A percentile compares a stretch with the other conserved stretches of the same genome.
Evolutionary conservation across 179 eudicot species (phyloP).

Genomic region (Beta lomatogona): DNA sequence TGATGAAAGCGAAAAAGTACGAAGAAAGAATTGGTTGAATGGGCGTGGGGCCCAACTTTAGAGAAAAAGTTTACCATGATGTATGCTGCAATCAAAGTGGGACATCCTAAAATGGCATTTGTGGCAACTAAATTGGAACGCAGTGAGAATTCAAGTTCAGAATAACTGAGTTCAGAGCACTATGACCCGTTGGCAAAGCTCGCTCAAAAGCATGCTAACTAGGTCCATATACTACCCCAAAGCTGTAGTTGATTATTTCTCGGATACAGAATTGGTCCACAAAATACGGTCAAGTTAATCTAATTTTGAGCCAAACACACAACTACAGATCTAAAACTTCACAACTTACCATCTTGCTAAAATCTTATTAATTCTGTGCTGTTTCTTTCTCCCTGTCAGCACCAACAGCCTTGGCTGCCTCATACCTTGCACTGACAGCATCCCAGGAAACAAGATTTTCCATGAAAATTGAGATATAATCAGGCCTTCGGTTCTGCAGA

Average conservation of each 20-base stretch:
- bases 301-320: slow-evolving; percentile 34
- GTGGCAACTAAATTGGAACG: too few relatives aligned
- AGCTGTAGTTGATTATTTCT: not conserved
- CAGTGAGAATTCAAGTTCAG: not conserved
- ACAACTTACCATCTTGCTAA: slow-evolving; percentile 27
- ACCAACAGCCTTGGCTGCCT: slow-evolving; percentile 60
- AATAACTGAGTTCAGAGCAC: too few relatives aligned
- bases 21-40: too few relatives aligned
- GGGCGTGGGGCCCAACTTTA: too few relatives aligned
- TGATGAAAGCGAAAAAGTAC: too few relatives aligned
- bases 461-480: slow-evolving; percentile 77
- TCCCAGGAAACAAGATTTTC: slow-evolving; percentile 96
- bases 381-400: slow-evolving; percentile 53
- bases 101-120: too few relatives aligned
- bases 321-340: slow-evolving; percentile 38
- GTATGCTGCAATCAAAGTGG: too few relatives aligned
- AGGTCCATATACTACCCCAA: not conserved
- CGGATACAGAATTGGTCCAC: not conserved
- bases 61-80: too few relatives aligned
- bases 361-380: slow-evolving; percentile 23
- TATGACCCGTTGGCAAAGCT: not conserved
- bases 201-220: not conserved
- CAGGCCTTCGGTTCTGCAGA: slow-evolving; percentile 77
- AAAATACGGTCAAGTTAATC: slow-evolving; percentile 18
- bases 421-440: slow-evolving; percentile 74